A percentile compares a stretch with the other conserved stretches of the same genome.
Conservation (phyloP, 192 early-diverging fungal genomes). For the Lunasporangiospora selenospora region DNA sequence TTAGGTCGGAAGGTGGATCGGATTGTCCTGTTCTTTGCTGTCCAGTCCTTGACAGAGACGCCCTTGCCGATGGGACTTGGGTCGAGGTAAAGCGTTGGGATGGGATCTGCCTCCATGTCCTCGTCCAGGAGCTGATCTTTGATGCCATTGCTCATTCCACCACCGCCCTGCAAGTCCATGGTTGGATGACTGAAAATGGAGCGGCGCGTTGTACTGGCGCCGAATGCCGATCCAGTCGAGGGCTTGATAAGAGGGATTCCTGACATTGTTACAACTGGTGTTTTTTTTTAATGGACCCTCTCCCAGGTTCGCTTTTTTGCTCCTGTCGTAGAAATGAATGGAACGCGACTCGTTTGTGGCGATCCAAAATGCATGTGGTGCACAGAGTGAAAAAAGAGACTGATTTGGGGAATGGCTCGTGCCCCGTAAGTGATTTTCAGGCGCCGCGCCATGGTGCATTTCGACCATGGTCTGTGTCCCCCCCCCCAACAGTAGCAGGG, state of each 20-base stretch:
- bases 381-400: no score
- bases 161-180: slow-evolving; percentile 12
- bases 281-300: not conserved
- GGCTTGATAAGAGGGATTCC: slow-evolving; percentile 41
- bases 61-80: slow-evolving; percentile 41
- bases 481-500: no score
- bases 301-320: not conserved
- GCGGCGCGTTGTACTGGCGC: slow-evolving; percentile 4
- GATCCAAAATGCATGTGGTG: no score
- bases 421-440: no score
- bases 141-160: slow-evolving; percentile 4
- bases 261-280: slow-evolving; percentile 4
- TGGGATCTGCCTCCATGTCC: slow-evolving; percentile 4
- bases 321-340: not conserved
- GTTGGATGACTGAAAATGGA: slow-evolving; percentile 33
- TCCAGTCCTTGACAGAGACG: slow-evolving; percentile 16
- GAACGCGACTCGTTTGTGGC: slow-evolving; percentile 9
- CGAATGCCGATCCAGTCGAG: slow-evolving; percentile 9
- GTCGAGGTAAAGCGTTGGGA: slow-evolving; percentile 15
- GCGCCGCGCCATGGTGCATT: no score
- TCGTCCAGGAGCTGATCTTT: slow-evolving; percentile 8
- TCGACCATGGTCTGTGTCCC: no score
- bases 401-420: no score
- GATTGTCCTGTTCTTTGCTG: slow-evolving; percentile 23
- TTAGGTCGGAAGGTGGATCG: slow-evolving; percentile 25